phyloP scores from a whole-genome alignment of 805 yeast species.

The Candida maesae region DNA sequence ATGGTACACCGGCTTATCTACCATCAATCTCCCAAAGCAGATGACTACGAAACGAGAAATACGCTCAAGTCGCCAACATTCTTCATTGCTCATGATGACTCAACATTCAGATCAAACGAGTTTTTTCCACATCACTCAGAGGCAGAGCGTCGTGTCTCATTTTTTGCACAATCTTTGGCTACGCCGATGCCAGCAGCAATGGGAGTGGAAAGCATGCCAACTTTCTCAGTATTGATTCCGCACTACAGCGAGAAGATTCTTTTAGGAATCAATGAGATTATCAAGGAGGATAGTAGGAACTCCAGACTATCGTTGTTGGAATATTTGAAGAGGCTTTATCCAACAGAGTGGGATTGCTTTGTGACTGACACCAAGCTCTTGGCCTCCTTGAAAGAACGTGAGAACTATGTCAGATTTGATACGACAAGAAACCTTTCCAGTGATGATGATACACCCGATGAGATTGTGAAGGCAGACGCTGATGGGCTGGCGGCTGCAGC shows the following conservation, averaged over 20 bases:
- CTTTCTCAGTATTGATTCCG: slow-evolving; percentile 82
- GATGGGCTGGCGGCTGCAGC: too few species aligned
- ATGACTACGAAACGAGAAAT: slow-evolving; percentile 32
- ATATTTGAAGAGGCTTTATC: slow-evolving; percentile 68
- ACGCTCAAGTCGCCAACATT: slow-evolving; percentile 68
- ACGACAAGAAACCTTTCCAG: slow-evolving; percentile 18
- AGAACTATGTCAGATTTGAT: slow-evolving; percentile 18
- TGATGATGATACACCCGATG: too few species aligned
- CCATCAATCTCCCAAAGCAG: slow-evolving; percentile 30
- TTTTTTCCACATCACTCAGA: slow-evolving; percentile 62
- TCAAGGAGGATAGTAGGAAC: slow-evolving; percentile 58
- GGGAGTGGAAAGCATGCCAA: slow-evolving; percentile 68
- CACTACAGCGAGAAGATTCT: slow-evolving; percentile 83
- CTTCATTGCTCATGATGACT: slow-evolving; percentile 81
- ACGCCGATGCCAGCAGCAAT: slow-evolving; percentile 77
- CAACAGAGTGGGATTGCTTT: slow-evolving; percentile 77
- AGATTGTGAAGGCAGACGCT: too few species aligned
- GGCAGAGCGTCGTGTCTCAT: slow-evolving; percentile 78
- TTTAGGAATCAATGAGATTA: slow-evolving; percentile 70
- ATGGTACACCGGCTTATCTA: slow-evolving; percentile 65
- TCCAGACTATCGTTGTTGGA: slow-evolving; percentile 79
- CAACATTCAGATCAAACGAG: slow-evolving; percentile 56
- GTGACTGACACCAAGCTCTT: slow-evolving; percentile 70
- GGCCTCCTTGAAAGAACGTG: slow-evolving; percentile 27
- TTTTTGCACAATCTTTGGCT: slow-evolving; percentile 85